These are phyloP conservation scores for Xylaria sp. DNA, from an alignment of 2,329 filamentous ascomycete species.

Conservation along the genomic window DNA sequence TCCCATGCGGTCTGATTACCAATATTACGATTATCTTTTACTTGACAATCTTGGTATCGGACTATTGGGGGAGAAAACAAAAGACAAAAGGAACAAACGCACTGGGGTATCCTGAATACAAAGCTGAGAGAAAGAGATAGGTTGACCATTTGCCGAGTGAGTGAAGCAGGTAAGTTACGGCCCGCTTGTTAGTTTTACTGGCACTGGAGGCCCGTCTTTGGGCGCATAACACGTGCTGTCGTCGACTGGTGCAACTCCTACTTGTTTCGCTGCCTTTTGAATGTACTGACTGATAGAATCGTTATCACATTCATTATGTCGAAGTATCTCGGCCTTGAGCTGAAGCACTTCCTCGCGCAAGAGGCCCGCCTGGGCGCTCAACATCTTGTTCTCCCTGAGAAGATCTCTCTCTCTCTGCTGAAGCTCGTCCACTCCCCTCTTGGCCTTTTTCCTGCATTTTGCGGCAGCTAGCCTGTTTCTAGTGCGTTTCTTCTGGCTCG, in stretches of 20 bases:
- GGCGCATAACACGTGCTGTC: neutral
- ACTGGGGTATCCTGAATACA: neutral
- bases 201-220: neutral
- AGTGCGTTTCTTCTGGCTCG: slow-evolving; percentile 28
- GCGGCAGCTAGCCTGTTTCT: slow-evolving; percentile 66
- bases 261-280: slow-evolving; percentile 4
- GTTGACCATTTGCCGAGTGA: neutral
- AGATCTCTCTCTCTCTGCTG: slow-evolving; percentile 52
- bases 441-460: slow-evolving; percentile 67
- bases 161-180: neutral
- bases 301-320: slow-evolving; percentile 47
- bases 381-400: slow-evolving; percentile 42
- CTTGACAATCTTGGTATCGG: neutral
- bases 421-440: slow-evolving; percentile 61
- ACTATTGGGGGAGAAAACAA: neutral
- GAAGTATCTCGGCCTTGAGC: slow-evolving; percentile 48
- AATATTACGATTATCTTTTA: neutral
- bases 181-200: neutral
- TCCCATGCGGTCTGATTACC: neutral
- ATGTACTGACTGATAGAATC: slow-evolving; percentile 44
- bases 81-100: too few relatives aligned
- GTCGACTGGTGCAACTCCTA: slow-evolving; percentile 9
- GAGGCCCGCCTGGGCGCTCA: slow-evolving; percentile 40
- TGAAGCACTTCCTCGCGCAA: slow-evolving; percentile 47
- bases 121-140: neutral